These are phyloP conservation scores for Paramyrothecium roridum DNA, from an alignment of 2,329 filamentous ascomycete genomes.

Conservation along the genomic window DNA sequence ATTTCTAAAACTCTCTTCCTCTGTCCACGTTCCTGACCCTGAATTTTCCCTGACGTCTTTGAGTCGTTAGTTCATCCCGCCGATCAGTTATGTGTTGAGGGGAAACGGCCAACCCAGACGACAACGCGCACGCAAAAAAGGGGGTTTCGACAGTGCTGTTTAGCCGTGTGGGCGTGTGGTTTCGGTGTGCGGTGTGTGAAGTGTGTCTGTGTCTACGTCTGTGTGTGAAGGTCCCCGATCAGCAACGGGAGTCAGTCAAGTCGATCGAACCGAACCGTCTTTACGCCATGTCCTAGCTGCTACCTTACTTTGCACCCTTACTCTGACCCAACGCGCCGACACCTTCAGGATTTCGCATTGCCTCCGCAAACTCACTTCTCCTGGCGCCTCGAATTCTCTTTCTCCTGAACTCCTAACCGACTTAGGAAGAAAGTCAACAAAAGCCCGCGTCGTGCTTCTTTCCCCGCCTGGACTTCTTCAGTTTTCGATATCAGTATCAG, in stretches of 20 bases:
- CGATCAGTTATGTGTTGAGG: slow-evolving; percentile 1
- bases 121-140: neutral
- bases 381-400: no score
- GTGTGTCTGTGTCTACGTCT: neutral
- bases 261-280: neutral
- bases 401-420: no score
- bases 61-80: neutral
- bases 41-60: neutral
- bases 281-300: neutral
- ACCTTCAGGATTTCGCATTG: no score
- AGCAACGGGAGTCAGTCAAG: neutral
- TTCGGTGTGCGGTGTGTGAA: neutral
- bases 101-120: neutral
- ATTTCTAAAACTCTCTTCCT: neutral
- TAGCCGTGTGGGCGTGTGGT: neutral
- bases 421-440: no score
- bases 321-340: neutral
- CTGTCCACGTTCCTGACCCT: neutral
- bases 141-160: neutral
- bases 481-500: neutral
- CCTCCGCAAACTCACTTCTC: no score
- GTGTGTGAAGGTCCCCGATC: neutral
- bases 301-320: neutral
- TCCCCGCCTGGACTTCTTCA: neutral
- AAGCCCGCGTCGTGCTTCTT: neutral